Base-by-base conservation (phyloP, 1,139 yeast genomes). In the Saccharomyces hybrid region DNA sequence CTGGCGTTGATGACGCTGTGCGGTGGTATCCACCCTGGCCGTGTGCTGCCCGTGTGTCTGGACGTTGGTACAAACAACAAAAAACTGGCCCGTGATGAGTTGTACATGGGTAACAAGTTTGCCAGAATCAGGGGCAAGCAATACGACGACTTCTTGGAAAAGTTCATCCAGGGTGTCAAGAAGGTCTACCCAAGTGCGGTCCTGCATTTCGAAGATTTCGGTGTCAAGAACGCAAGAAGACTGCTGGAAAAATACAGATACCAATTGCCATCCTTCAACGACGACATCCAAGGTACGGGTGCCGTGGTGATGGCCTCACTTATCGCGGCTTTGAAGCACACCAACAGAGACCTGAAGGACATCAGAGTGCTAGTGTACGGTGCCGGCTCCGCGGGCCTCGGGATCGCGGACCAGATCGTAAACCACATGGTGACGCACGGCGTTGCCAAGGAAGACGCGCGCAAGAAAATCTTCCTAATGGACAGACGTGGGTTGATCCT, bases 261-360 rank as follows among this genome's bases (percentile, higher is more conserved):
- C 59, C 74, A 78, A 58, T 68, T 89, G 42, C 89, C 97, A 14
- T 90, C 97, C 64, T 91, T 93, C 76, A 93, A 91, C 70, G 99
- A 91, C 73, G 99, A 91, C 70, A 91, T 93, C 64, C 98, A 91
- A 76, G 99, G 99, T 63, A 91, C 99, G 14, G 98, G 98, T 64
- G 98, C 98, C 44, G 99, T 91, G 57, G 97, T 93, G 4, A 85
- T 89, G 86, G 95, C 97, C 16, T 90, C 97, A 1, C 81, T 91
- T 73, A 80, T 89, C 58, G 96, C 97, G 20, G 98, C 95, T 23
- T 77, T 89, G 66, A 82, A 84, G 69, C 85, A 80, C 67, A 80
- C 93, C 16, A 75, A 84, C 60, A 78, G 86, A 66, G 74, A 84
- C 48, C 76, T 91, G 61, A 72, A 82, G 50, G 93, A 88, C 56